Evolutionary conservation across 2,329 filamentous ascomycete genomes (phyloP).

Genomic region (Neofusicoccum kwambonambiense): DNA sequence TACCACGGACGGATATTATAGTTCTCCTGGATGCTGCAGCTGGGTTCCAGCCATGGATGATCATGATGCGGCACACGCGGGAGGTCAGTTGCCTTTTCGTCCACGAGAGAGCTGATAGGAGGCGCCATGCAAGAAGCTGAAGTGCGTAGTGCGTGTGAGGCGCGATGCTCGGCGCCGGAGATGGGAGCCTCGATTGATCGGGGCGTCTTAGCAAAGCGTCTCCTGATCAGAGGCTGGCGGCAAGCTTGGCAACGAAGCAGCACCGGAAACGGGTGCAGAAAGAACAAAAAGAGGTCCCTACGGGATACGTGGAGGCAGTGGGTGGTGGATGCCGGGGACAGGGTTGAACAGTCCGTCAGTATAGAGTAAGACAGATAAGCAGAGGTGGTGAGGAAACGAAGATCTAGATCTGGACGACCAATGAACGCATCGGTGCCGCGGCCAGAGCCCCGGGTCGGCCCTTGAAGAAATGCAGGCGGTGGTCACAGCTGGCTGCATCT

Average conservation of each 20-base stretch:
- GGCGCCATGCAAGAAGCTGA: neutral
- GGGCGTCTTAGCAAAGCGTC: neutral
- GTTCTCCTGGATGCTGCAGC: neutral
- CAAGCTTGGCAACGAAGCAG: neutral
- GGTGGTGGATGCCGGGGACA: neutral
- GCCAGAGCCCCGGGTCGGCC: neutral
- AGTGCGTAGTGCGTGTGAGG: neutral
- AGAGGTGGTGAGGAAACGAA: neutral
- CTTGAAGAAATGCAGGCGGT: conserved; percentile 9
- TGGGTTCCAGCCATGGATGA: neutral
- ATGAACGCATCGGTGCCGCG: neutral
- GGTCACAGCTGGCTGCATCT: neutral
- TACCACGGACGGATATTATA: neutral
- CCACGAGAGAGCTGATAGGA: neutral
- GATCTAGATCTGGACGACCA: neutral
- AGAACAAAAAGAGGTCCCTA: neutral
- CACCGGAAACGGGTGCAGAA: neutral
- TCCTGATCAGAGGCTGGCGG: neutral
- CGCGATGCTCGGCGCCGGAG: neutral
- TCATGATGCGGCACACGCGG: neutral
- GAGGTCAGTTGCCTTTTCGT: neutral
- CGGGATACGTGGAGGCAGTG: neutral
- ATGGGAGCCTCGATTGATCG: neutral
- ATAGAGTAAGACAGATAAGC: conserved; percentile 2
- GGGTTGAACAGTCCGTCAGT: neutral